Conservation (phyloP, 148 eudicot species). For the Pharnaceum exiguum region DNA sequence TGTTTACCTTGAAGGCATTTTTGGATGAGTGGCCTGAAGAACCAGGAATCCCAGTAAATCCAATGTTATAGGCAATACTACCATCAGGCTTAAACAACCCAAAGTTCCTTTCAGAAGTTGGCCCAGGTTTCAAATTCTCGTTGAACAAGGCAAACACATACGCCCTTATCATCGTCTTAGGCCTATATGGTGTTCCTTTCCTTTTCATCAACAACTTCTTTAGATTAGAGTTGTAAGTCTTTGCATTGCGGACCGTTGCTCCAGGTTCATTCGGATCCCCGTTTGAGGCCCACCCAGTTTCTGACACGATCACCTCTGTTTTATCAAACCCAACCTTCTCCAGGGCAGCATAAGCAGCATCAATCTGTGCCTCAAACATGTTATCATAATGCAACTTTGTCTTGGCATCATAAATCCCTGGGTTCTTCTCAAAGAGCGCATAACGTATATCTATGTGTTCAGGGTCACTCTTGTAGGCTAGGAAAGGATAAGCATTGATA, state of each 20-base stretch:
- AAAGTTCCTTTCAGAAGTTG: conserved; percentile 83
- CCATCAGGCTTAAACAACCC: conserved; percentile 87
- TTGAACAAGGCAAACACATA: conserved; percentile 81
- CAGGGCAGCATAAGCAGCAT: conserved; percentile 67
- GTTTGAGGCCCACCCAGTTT: conserved; percentile 88
- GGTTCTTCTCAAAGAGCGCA: conserved; percentile 52
- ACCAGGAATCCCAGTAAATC: conserved; percentile 64
- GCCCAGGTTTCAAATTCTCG: conserved; percentile 81
- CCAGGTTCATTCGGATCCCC: conserved; percentile 67
- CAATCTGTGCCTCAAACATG: conserved; percentile 81
- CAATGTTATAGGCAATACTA: conserved; percentile 63
- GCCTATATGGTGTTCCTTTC: conserved; percentile 81
- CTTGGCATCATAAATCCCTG: conserved; percentile 52
- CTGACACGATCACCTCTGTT: conserved; percentile 79
- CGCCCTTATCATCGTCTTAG: conserved; percentile 49
- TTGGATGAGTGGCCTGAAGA: conserved; percentile 42
- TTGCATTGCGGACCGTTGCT: conserved; percentile 50
- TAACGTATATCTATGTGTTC: conserved; percentile 51
- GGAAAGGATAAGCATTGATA: conserved; percentile 75
- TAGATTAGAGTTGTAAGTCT: conserved; percentile 54
- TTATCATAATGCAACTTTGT: conserved; percentile 69
- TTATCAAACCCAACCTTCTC: conserved; percentile 57
- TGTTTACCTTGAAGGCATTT: conserved; percentile 31
- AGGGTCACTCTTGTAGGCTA: conserved; percentile 74
- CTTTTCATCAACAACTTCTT: conserved; percentile 51